Conservation (phyloP, 371 early-diverging fungal genomes). For the Umbelopsis sp. region DNA sequence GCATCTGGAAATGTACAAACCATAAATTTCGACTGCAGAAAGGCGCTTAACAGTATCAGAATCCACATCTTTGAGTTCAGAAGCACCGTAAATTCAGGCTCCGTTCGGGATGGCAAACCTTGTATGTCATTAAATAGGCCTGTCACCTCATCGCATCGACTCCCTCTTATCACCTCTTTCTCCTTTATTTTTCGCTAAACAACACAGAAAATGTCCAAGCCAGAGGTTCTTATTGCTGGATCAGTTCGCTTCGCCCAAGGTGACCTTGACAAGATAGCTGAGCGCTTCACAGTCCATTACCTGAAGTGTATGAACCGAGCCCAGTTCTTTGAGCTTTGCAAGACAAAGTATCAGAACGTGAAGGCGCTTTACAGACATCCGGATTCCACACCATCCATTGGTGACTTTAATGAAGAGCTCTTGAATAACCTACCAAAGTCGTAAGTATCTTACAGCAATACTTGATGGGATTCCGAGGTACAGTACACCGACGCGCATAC, state of each 20-base stretch:
- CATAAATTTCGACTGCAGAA: background rate
- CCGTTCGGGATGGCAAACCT: constrained; percentile 17
- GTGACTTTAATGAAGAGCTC: constrained; percentile 40
- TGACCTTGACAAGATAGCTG: constrained; percentile 28
- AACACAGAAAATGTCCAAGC: background rate
- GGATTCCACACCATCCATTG: constrained; percentile 30
- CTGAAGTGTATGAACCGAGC: constrained; percentile 35
- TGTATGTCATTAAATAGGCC: background rate
- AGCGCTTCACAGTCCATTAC: constrained; percentile 31
- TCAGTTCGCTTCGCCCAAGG: constrained; percentile 37
- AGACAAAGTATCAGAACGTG: constrained; percentile 37
- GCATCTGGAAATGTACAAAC: background rate
- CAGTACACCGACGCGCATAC: too few relatives aligned
- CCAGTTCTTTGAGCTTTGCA: constrained; percentile 44
- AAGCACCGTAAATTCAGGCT: constrained; percentile 13
- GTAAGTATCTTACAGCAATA: constrained; percentile 8
- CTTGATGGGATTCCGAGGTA: too few relatives aligned
- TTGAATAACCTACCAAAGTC: constrained; percentile 35
- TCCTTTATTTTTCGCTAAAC: background rate
- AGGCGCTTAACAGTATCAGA: too few relatives aligned
- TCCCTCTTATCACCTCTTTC: constrained; percentile 6
- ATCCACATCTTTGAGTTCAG: background rate
- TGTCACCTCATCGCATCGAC: background rate
- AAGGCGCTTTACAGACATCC: constrained; percentile 32
- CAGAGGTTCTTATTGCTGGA: constrained; percentile 36